Evolutionary conservation across 805 yeast genomes (phyloP), one percentile per base, ranked within the genome.

Genomic region (Metschnikowia reukaufii): DNA sequence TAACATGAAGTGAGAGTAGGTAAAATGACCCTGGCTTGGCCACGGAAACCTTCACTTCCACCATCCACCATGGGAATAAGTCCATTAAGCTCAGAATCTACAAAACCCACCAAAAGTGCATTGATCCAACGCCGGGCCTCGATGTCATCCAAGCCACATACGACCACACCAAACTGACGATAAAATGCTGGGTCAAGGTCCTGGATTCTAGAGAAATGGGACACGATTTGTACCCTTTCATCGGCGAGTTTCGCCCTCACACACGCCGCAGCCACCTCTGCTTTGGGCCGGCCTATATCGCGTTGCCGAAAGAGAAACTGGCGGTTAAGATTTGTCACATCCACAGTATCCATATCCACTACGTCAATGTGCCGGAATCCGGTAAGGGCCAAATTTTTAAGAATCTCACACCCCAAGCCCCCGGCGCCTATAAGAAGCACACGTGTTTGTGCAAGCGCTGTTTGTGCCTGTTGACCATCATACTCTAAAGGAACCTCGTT

Each of bases 111-210:
- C 21, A 92, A 65, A 12, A 80, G 66, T 6, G 76, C 74, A 64
- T 92, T 92, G 52, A 92, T 85, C 92, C 96, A 91, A 40, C 97
- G 68, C 31, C 99, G 73, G 0, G 98, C 97, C 58, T 84, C 92
- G 5, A 94, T 84, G 42, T 87, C 82, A 63, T 92, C 99, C 40
- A 92, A 71, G 0, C 98, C 98, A 50, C 97, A 88, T 1, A 92
- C 75, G 0, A 94, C 81, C 35, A 88, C 72, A 7, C 80, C 75
- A 61, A 91, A 92, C 52, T 78, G 79, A 52, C 68, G 62, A 63
- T 88, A 88, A 58, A 82, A 94, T 0, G 73, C 78, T 15, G 69
- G 70, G 31, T 78, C 76, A 56, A 83, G 78, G 50, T 83, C 76
- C 51, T 73, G 77, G 49, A 92, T 81, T 55, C 76, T 80, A 8